Evolutionary conservation across 1,139 yeast genomes (phyloP).

Genomic region (Pichia sp.): DNA sequence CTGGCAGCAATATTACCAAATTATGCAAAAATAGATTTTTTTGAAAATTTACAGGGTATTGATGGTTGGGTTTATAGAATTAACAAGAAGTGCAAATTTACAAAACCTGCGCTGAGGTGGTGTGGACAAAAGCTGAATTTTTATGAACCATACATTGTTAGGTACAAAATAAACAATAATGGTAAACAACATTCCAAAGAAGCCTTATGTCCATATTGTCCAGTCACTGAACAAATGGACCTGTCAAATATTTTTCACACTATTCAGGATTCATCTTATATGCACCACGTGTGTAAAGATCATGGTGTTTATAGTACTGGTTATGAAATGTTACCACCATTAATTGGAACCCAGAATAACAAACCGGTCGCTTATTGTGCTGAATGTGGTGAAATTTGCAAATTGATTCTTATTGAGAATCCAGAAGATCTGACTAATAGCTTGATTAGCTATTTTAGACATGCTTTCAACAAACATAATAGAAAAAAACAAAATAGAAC

Average conservation of each 20-base stretch:
- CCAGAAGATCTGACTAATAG: slow-evolving; percentile 1
- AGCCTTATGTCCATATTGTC: slow-evolving; percentile 29
- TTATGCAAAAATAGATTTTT: background rate
- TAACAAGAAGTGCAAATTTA: slow-evolving; percentile 1
- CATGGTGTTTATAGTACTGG: slow-evolving; percentile 31
- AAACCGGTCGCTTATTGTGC: slow-evolving; percentile 2
- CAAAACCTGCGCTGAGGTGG: slow-evolving; percentile 19
- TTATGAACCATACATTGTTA: slow-evolving; percentile 24
- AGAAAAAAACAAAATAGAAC: slow-evolving; percentile 4
- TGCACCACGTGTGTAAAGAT: slow-evolving; percentile 28
- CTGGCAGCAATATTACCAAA: slow-evolving; percentile 11
- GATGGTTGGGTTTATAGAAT: slow-evolving; percentile 12
- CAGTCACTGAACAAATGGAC: slow-evolving; percentile 3
- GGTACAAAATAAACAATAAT: slow-evolving; percentile 18
- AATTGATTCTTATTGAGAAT: background rate
- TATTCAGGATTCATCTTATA: slow-evolving; percentile 24
- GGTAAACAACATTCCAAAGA: slow-evolving; percentile 15
- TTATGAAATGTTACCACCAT: slow-evolving; percentile 22
- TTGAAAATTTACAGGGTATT: slow-evolving; percentile 5
- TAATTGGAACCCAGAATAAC: slow-evolving; percentile 14
- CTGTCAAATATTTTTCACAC: slow-evolving; percentile 20
- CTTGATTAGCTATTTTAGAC: slow-evolving; percentile 9
- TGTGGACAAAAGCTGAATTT: slow-evolving; percentile 19
- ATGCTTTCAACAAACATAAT: slow-evolving; percentile 2
- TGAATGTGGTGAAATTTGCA: slow-evolving; percentile 3